Conservation (phyloP, 495 filamentous ascomycete species). For the Penicillium fimorum region DNA sequence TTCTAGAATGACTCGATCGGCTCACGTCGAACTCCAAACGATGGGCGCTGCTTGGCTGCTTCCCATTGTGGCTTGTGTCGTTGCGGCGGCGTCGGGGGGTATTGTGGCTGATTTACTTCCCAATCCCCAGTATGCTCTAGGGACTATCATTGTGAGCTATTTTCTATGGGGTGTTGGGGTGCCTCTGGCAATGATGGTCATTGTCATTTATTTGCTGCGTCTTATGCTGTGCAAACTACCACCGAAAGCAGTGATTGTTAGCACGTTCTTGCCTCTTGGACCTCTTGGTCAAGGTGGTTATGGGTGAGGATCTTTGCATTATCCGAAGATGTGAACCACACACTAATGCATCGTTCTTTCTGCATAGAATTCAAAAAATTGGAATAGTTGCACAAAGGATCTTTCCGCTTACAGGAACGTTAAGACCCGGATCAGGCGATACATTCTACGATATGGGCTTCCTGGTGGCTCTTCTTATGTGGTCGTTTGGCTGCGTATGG, state of each 20-base stretch:
- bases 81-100: conserved; percentile 49
- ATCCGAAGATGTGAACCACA: background rate
- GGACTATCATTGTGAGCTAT: conserved; percentile 50
- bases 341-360: background rate
- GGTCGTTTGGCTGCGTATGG: conserved; percentile 45
- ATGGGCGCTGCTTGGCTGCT: conserved; percentile 46
- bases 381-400: background rate
- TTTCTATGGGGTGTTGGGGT: conserved; percentile 53
- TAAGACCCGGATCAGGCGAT: background rate
- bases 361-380: background rate
- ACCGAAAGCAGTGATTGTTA: conserved; percentile 50
- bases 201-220: conserved; percentile 54
- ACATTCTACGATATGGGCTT: conserved; percentile 25
- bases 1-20: conserved; percentile 37
- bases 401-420: background rate
- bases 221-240: conserved; percentile 49
- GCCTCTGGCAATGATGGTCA: conserved; percentile 45
- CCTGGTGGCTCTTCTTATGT: conserved; percentile 36
- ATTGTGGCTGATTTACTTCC: conserved; percentile 47
- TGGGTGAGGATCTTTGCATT: background rate
- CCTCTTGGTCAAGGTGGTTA: conserved; percentile 47
- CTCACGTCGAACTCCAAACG: background rate
- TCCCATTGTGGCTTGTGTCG: conserved; percentile 50
- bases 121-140: conserved; percentile 39
- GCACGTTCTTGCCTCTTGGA: conserved; percentile 53